Conservation (phyloP, 176 grass and related monocot genomes). For the Carex kokanica region DNA sequence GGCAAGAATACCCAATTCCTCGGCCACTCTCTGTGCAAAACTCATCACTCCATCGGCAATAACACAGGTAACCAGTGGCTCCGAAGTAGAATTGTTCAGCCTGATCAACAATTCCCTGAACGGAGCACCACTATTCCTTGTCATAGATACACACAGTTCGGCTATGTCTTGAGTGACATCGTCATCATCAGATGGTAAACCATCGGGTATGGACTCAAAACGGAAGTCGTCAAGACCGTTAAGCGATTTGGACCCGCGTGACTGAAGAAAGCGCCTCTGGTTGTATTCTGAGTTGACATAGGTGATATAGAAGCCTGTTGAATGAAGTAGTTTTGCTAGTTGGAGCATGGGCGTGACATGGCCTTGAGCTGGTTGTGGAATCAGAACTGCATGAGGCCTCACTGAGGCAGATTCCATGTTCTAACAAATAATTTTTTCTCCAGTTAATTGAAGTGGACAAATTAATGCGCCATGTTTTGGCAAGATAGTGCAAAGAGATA, state of each 20-base stretch:
- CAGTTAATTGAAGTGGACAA: background rate
- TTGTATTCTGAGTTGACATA: constrained; percentile 83
- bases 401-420: constrained; percentile 7
- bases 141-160: constrained; percentile 43
- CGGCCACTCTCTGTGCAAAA: constrained; percentile 52
- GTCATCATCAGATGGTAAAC: constrained; percentile 48
- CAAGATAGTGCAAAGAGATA: background rate
- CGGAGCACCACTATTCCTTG: constrained; percentile 35
- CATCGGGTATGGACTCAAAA: constrained; percentile 54
- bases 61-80: constrained; percentile 49
- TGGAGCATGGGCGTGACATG: constrained; percentile 77
- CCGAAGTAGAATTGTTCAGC: constrained; percentile 26
- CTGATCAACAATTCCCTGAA: constrained; percentile 47
- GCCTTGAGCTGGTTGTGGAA: constrained; percentile 66
- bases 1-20: constrained; percentile 52
- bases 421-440: background rate
- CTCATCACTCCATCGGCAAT: constrained; percentile 72
- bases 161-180: constrained; percentile 81
- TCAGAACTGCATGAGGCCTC: constrained; percentile 46
- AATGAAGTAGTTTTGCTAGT: constrained; percentile 61
- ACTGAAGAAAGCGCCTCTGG: constrained; percentile 49
- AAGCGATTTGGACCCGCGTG: constrained; percentile 32
- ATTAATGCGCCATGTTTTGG: background rate
- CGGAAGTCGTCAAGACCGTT: constrained; percentile 43
- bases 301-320: constrained; percentile 57